Conservation (phyloP, 495 filamentous ascomycete genomes). For the Haplographium delicatum region DNA sequence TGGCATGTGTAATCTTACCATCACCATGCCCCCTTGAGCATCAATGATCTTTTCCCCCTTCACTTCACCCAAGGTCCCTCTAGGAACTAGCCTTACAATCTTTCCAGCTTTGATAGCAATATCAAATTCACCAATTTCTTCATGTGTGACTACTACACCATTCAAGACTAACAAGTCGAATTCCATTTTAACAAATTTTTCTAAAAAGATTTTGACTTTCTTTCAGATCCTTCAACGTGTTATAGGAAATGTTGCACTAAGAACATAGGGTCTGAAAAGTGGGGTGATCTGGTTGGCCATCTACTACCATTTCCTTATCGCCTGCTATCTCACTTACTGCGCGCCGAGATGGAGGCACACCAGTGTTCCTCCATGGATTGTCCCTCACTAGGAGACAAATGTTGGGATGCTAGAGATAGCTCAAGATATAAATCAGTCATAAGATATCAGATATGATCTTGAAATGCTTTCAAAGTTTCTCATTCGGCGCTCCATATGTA, state of each 20-base stretch:
- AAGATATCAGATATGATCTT: no score
- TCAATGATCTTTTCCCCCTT: constrained; percentile 36
- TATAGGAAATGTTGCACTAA: neutral
- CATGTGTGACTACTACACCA: constrained; percentile 43
- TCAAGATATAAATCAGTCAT: no score
- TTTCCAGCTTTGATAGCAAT: constrained; percentile 50
- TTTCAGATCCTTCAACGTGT: neutral
- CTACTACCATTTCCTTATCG: constrained; percentile 5
- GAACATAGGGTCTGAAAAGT: neutral
- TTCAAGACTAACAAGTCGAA: constrained; percentile 43
- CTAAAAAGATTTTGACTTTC: neutral
- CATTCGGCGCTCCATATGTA: no score
- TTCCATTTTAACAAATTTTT: constrained; percentile 4
- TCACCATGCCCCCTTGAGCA: constrained; percentile 45
- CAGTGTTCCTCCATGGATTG: neutral
- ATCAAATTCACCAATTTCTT: constrained; percentile 40
- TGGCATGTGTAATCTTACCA: constrained; percentile 25
- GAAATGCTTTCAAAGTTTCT: no score
- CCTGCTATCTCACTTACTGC: constrained; percentile 1
- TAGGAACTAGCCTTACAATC: constrained; percentile 40
- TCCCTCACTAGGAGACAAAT: no score
- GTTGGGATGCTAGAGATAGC: neutral
- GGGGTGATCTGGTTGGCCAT: neutral
- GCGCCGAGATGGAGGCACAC: constrained; percentile 2
- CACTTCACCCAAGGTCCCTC: constrained; percentile 26